These are phyloP conservation scores for Wickerhamomyces rabaulensis DNA, from an alignment of 805 yeast genomes.

Conservation along the genomic window DNA sequence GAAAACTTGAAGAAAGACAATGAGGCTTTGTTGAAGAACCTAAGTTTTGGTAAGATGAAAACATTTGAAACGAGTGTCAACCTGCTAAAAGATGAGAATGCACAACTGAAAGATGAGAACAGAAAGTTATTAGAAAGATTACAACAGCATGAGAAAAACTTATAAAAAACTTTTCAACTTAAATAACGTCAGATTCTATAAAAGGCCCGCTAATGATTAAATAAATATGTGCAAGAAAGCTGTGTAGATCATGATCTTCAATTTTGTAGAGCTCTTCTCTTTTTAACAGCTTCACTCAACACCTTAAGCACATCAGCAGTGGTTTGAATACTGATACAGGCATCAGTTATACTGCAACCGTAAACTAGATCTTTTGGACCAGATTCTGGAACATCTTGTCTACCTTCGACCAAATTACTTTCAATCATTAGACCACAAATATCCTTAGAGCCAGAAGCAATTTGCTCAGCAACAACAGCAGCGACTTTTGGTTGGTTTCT, in stretches of 20 bases:
- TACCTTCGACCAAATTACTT: slow-evolving; percentile 85
- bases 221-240: neutral
- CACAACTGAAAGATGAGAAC: slow-evolving; percentile 35
- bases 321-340: slow-evolving; percentile 87
- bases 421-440: slow-evolving; percentile 97
- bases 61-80: slow-evolving; percentile 67
- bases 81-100: slow-evolving; percentile 46
- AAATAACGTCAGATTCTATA: neutral
- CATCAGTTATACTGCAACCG: slow-evolving; percentile 97
- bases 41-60: slow-evolving; percentile 71
- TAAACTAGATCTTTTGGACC: slow-evolving; percentile 76
- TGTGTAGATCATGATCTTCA: neutral
- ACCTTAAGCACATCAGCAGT: slow-evolving; percentile 68
- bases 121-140: slow-evolving; percentile 2
- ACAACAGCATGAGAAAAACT: neutral
- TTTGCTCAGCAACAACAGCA: slow-evolving; percentile 69
- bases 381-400: slow-evolving; percentile 78
- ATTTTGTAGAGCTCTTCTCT: slow-evolving; percentile 47
- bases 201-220: neutral
- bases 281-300: slow-evolving; percentile 75
- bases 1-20: slow-evolving; percentile 62
- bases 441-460: slow-evolving; percentile 63
- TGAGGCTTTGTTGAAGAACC: slow-evolving; percentile 60
- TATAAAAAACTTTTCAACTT: neutral
- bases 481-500: slow-evolving; percentile 92